Base-by-base conservation (phyloP, 2,329 filamentous ascomycete genomes). In the Exophiala calicioides region DNA sequence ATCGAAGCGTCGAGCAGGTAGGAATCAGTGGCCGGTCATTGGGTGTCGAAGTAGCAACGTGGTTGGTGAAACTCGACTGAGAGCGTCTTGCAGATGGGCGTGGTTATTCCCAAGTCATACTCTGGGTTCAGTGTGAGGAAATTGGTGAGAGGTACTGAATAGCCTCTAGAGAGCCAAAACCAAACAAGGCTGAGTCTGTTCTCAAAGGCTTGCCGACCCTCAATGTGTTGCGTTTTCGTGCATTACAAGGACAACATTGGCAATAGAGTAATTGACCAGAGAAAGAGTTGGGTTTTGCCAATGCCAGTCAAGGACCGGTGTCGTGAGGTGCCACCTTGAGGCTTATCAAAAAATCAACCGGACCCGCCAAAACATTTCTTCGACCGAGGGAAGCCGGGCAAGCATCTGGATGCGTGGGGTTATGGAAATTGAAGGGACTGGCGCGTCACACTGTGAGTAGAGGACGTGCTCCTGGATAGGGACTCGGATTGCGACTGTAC, bases 401-500 rank as follows among this genome's bases (percentile, higher is more conserved):
- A 27, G 27, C 23, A 34, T 34, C 32, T 10, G 34, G 34, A 32
- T 16, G 40, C 40, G 34, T 44, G 13, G 35, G 32, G 42, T 37
- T 36, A 19, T 43, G 27, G 38, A 43, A 48, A 18, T 37, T 38
- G 36, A 32, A 51, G 32, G 44, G 27, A 48, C 23, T 12, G 41
- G 19, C 26, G 32, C 39, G 15, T 46, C 23, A 42, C 37, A 31
- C 33, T 13, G 34, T 39, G 41, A 29, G 35, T 23, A 9, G 44
- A 24, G 29, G 13, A 36, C 33, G 21, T 34, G 24, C 27, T 23
- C 45, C 21, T 31, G 33, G 16, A 43, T 19, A 44, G 38, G 38
- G 37, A 44, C 40, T 50, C 47, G 45, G 32, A 45, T 34, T 47
- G 43, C 44, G 33, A 48, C 38, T 51, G 47, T 51, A 45, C 39